Evolutionary conservation across 805 yeast genomes (phyloP), one percentile per base, ranked within the genome.

Genomic region (Starmerella scarabaei): DNA sequence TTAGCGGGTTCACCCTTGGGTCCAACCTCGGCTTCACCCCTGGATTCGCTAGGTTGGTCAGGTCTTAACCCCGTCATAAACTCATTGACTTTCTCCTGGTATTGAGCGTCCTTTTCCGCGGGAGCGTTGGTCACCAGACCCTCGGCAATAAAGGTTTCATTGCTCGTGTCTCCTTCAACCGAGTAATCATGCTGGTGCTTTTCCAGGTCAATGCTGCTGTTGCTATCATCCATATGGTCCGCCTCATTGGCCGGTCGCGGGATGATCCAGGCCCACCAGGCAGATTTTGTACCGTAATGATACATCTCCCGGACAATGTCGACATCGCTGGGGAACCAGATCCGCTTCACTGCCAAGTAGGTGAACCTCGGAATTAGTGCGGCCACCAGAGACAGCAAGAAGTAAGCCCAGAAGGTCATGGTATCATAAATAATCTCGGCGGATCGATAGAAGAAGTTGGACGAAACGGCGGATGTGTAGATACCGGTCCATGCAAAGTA

Each of bases 401-500:
- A 57, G 43, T 69, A 64, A 33, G 76, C 72, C 93, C 93, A 81
- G 54, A 75, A 77, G 4, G 71, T 54, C 26, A 68, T 62, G 5
- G 76, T 60, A 16, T 85, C 83, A 49, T 74, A 75, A 26, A 69
- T 66, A 51, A 75, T 73, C 2, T 73, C 57, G 2, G 80, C 91
- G 19, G 79, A 72, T 43, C 69, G 66, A 58, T 73, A 81, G 50
- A 76, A 77, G 51, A 75, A 80, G 9, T 64, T 66, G 7, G 81
- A 68, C 41, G 63, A 58, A 2, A 60, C 45, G 21, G 69, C 57
- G 3, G 73, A 59, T 23, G 84, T 71, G 78, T 86, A 81, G 18
- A 75, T 71, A n/a, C 88, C 86, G 3, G 82, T 72, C 93, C 93
- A 81, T 54, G 75, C 71, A 50, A 69, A 78, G 15, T 80, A 65